These are phyloP conservation scores for Pyrrhoderma noxium DNA, from an alignment of 1,284 basidiomycete genomes.

Conservation along the genomic window DNA sequence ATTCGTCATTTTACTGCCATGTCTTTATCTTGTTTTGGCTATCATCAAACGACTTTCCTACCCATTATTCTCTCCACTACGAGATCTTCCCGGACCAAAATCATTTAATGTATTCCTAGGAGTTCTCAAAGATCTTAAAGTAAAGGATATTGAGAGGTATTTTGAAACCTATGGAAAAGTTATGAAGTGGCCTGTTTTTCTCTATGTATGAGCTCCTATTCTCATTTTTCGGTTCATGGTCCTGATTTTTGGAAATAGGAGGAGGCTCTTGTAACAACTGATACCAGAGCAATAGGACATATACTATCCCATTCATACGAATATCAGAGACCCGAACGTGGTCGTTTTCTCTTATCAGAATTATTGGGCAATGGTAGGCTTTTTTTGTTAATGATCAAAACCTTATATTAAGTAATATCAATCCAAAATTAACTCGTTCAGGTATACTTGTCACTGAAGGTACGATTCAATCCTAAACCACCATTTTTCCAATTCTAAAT, in stretches of 20 bases:
- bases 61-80: slow-evolving; percentile 18
- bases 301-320: slow-evolving; percentile 38
- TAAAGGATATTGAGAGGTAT: too few species aligned
- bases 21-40: slow-evolving; percentile 2
- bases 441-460: slow-evolving; percentile 12
- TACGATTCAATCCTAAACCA: background rate
- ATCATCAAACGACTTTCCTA: background rate
- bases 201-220: background rate
- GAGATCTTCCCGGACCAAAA: slow-evolving; percentile 19
- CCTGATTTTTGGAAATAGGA: slow-evolving; percentile 25
- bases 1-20: too few species aligned
- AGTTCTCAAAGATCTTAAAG: background rate
- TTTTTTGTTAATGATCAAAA: background rate
- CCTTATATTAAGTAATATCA: too few species aligned
- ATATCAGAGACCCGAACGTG: slow-evolving; percentile 39
- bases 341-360: slow-evolving; percentile 30
- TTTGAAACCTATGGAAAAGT: slow-evolving; percentile 20
- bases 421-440: too few species aligned
- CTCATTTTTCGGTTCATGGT: background rate
- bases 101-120: slow-evolving; percentile 17
- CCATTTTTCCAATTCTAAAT: background rate
- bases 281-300: slow-evolving; percentile 43
- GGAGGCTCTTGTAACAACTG: slow-evolving; percentile 37
- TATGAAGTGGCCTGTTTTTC: slow-evolving; percentile 9
- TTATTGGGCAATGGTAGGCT: slow-evolving; percentile 39